Conservation (phyloP, 2,329 filamentous ascomycete species). For the Penicillium polonicum region DNA sequence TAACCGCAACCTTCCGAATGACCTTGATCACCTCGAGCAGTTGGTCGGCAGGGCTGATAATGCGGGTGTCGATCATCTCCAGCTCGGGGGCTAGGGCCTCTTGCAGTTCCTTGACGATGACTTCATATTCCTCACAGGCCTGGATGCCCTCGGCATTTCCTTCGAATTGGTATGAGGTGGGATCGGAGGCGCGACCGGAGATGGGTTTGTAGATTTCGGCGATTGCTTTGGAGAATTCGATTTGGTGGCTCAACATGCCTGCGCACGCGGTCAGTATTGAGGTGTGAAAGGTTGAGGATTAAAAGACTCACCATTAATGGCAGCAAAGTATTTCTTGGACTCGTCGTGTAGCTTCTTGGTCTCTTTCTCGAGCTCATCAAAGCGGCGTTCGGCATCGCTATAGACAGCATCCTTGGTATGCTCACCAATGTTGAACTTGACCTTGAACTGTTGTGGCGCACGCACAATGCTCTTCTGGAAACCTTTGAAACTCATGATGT, state of each 20-base stretch:
- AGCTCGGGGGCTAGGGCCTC: constrained; percentile 85
- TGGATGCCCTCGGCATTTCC: constrained; percentile 90
- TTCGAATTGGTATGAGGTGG: constrained; percentile 74
- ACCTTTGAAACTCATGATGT: constrained; percentile 90
- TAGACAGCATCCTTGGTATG: constrained; percentile 94
- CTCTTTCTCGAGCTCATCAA: constrained; percentile 89
- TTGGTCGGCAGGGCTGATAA: constrained; percentile 91
- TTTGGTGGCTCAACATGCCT: constrained; percentile 95
- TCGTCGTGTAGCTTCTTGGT: constrained; percentile 97
- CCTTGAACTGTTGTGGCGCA: constrained; percentile 88
- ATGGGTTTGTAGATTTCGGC: constrained; percentile 98
- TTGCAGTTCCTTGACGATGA: constrained; percentile 84
- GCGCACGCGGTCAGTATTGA: constrained; percentile 1
- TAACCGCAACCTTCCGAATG: constrained; percentile 81
- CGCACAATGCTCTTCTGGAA: constrained; percentile 86
- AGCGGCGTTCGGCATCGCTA: constrained; percentile 88
- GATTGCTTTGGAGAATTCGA: constrained; percentile 95
- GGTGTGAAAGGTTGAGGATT: background rate
- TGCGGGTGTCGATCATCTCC: constrained; percentile 92
- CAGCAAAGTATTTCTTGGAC: constrained; percentile 94
- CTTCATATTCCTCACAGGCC: constrained; percentile 95
- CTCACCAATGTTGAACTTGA: constrained; percentile 92
- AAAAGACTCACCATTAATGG: constrained; percentile 71
- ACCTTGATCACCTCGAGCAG: constrained; percentile 92
- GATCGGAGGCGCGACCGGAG: constrained; percentile 91